Percentiles rank a stretch among this genome's conserved stretches.
These are phyloP conservation scores for Arthrobotrys pseudoclavata DNA, from an alignment of 2,329 filamentous ascomycete species.

Conservation along the genomic window DNA sequence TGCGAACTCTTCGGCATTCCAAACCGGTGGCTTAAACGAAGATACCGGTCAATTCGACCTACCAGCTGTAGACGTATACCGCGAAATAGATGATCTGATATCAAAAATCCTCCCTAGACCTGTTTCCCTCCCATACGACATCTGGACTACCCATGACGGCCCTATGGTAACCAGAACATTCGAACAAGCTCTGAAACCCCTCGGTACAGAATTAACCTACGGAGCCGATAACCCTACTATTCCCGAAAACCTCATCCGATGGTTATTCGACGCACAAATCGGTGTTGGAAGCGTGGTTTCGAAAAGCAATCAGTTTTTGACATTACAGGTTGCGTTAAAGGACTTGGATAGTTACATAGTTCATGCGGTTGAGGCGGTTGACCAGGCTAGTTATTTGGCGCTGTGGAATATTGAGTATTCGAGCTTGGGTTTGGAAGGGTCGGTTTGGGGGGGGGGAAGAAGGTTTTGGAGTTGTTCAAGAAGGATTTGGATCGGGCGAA, in stretches of 20 bases:
- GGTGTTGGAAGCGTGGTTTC: not conserved
- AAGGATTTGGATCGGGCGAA: slow-evolving; percentile 32
- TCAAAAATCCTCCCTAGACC: not conserved
- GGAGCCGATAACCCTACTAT: slow-evolving; percentile 13
- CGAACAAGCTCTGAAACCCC: not conserved
- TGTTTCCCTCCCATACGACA: slow-evolving; percentile 10
- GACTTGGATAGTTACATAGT: slow-evolving; percentile 3
- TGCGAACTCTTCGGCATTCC: slow-evolving; percentile 1
- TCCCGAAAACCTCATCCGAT: slow-evolving; percentile 23
- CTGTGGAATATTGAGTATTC: slow-evolving; percentile 27
- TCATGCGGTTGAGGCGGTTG: slow-evolving; percentile 15
- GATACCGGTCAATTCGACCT: slow-evolving; percentile 5
- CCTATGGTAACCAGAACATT: not conserved
- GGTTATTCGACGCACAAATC: slow-evolving; percentile 32
- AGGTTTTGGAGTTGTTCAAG: slow-evolving; percentile 15
- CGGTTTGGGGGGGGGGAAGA: not conserved
- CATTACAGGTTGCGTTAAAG: slow-evolving; percentile 5
- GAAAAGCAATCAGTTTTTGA: slow-evolving; percentile 19
- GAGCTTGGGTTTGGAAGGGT: not conserved
- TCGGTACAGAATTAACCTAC: slow-evolving; percentile 9
- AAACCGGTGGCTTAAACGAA: slow-evolving; percentile 15
- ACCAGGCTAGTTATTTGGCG: slow-evolving; percentile 7
- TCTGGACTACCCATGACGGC: slow-evolving; percentile 34
- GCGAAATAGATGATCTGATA: slow-evolving; percentile 16
- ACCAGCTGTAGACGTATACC: slow-evolving; percentile 23